A percentile compares a stretch with the other conserved stretches of the same genome.
Conservation (phyloP, 1,284 basidiomycete species). For the Pseudozyma flocculosa region DNA sequence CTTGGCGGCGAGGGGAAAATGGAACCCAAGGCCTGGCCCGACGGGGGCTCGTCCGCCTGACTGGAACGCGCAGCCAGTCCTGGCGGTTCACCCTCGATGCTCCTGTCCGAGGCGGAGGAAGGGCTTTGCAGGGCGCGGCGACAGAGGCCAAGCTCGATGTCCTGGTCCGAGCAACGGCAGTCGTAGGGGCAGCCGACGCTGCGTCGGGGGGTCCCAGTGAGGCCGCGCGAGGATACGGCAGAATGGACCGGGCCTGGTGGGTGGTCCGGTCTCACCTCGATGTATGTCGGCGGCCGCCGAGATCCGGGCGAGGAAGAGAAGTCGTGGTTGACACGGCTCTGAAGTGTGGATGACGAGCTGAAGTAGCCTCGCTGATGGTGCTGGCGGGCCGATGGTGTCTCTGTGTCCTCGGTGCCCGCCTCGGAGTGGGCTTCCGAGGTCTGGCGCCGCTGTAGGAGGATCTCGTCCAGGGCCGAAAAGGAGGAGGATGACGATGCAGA, state of each 20-base stretch:
- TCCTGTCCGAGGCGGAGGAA: conserved; percentile 15
- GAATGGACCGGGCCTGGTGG: too few species aligned
- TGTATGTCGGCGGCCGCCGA: neutral
- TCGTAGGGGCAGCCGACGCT: conserved; percentile 12
- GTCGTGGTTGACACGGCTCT: neutral
- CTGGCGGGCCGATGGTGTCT: neutral
- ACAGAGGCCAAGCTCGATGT: conserved; percentile 24
- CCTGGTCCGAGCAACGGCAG: conserved; percentile 36
- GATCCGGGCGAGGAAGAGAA: neutral
- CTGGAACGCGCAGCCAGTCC: too few species aligned
- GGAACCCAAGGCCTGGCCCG: too few species aligned
- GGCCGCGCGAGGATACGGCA: too few species aligned
- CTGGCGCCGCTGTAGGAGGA: conserved; percentile 8
- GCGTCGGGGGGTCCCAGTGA: neutral
- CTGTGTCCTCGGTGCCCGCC: conserved; percentile 1
- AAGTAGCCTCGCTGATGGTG: neutral
- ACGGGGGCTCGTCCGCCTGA: too few species aligned
- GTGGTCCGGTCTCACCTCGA: too few species aligned
- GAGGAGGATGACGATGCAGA: conserved; percentile 8
- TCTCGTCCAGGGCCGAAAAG: too few species aligned
- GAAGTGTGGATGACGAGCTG: neutral
- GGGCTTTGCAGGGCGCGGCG: conserved; percentile 14
- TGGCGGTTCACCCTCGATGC: too few species aligned
- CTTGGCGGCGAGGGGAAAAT: too few species aligned
- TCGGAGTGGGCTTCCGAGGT: conserved; percentile 10